Base-by-base conservation (phyloP, 495 filamentous ascomycete genomes). In the Neurospora sp. region DNA sequence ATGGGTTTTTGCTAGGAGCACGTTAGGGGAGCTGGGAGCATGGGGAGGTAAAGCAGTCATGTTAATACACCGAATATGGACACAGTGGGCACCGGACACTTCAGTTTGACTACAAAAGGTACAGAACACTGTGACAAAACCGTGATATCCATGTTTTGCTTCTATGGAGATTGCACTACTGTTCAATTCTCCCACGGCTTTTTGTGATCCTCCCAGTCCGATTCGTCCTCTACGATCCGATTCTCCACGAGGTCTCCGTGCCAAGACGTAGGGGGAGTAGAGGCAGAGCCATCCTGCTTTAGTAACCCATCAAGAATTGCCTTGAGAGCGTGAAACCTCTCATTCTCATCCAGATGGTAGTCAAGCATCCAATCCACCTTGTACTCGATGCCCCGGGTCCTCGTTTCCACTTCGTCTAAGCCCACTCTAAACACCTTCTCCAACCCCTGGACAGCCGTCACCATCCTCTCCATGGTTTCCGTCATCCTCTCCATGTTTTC, bases 201-300 rank as follows among this genome's bases (percentile, higher is more conserved):
- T 44, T 18, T 0, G 41, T 10, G 3, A 1, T 10, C 5, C 18
- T 46, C n/a, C n/a, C n/a, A 20, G n/a, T 20, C n/a, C 9, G 1
- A 0, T 20, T 20, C 44, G n/a, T 48, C n/a, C 4, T 9, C 18
- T n/a, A n/a, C 3, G 1, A 44, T 4, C 42, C 7, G 18, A 18
- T 8, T 44, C 0, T 44, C 7, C 3, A 9, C 42, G 3, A 18
- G 7, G n/a, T 44, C 42, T n/a, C 18, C 42, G 3, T 7, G 1
- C 42, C 42, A 44, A 3, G 41, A 4, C 3, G 41, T n/a, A 44
- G 6, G 1, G 16, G 41, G 3, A 44, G 18, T 4, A 3, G 18
- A n/a, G 18, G 18, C 1, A n/a, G 18, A 44, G 7, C 1, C 7
- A 9, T n/a, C 7, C 2, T 3, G 0, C 6, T 44, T 18, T 0